phyloP scores from a whole-genome alignment of 305 asterid genomes.

The Andrographis paniculata region DNA sequence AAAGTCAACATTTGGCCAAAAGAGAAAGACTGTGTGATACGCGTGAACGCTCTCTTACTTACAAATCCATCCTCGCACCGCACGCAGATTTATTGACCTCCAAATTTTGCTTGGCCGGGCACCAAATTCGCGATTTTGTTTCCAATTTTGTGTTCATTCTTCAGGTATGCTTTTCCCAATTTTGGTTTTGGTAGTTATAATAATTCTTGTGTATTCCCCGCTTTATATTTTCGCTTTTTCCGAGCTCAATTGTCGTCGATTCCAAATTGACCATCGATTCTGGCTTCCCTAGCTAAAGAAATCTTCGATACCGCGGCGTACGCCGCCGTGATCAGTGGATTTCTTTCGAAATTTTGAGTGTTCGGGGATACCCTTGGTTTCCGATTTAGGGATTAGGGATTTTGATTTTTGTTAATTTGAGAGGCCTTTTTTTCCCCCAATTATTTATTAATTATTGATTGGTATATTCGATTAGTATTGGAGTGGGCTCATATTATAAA shows the following conservation, averaged over 20 bases:
- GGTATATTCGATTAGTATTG: no score
- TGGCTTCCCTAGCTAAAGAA: constrained; percentile 15
- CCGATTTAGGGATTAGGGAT: no score
- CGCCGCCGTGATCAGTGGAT: constrained; percentile 37
- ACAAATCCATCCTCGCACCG: no score
- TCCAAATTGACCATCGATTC: constrained; percentile 9
- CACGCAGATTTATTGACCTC: neutral
- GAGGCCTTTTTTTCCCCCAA: constrained; percentile 10
- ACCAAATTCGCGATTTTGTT: constrained; percentile 31
- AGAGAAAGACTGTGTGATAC: constrained; percentile 13
- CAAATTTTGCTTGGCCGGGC: constrained; percentile 25
- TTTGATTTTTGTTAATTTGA: neutral
- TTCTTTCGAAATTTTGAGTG: constrained; percentile 13
- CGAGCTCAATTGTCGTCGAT: constrained; percentile 9
- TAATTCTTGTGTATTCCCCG: constrained; percentile 2
- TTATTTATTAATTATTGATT: no score
- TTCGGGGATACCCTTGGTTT: no score
- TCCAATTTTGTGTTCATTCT: constrained; percentile 21
- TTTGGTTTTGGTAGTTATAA: neutral
- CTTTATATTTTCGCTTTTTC: constrained; percentile 6
- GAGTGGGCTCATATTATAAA: no score
- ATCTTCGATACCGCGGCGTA: constrained; percentile 43
- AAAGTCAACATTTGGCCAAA: no score
- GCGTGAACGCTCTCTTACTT: constrained; percentile 25
- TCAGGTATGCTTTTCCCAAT: constrained; percentile 27